Conservation (phyloP, 768 basidiomycete genomes). For the Amanita rubescens region DNA sequence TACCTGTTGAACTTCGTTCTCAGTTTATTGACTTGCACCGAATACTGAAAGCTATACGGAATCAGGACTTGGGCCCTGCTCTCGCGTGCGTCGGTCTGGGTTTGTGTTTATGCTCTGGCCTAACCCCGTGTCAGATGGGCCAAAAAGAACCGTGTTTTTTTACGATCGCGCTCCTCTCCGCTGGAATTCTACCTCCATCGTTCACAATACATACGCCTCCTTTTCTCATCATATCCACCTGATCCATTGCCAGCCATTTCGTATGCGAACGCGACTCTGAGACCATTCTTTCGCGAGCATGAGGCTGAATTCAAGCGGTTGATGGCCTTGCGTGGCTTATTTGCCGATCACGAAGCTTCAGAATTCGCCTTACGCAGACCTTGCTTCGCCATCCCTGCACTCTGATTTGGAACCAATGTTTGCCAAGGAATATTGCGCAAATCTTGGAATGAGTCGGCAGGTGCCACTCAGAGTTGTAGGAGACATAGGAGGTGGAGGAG, state of each 20-base stretch:
- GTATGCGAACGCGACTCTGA: constrained; percentile 66
- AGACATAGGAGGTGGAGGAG: constrained; percentile 89
- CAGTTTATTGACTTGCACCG: constrained; percentile 66
- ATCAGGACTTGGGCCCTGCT: constrained; percentile 65
- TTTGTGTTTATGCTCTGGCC: constrained; percentile 1
- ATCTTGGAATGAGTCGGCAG: constrained; percentile 82
- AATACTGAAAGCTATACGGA: constrained; percentile 60
- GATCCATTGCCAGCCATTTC: constrained; percentile 52
- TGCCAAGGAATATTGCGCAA: constrained; percentile 83
- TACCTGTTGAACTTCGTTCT: constrained; percentile 39
- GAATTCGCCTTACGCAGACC: constrained; percentile 65
- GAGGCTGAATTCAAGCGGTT: constrained; percentile 60
- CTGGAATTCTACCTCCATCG: constrained; percentile 89
- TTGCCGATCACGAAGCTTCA: constrained; percentile 63
- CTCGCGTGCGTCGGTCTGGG: constrained; percentile 44
- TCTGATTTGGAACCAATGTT: constrained; percentile 78
- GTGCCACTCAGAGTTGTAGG: constrained; percentile 84
- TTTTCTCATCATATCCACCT: constrained; percentile 55
- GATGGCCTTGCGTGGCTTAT: constrained; percentile 59
- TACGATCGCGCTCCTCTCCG: constrained; percentile 63
- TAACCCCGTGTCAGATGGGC: constrained; percentile 59
- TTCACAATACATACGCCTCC: constrained; percentile 79
- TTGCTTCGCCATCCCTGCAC: constrained; percentile 66
- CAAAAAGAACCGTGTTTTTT: constrained; percentile 52
- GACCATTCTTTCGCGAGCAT: constrained; percentile 57